phyloP scores from a whole-genome alignment of 768 basidiomycete species.

The Tricholomella constricta region DNA sequence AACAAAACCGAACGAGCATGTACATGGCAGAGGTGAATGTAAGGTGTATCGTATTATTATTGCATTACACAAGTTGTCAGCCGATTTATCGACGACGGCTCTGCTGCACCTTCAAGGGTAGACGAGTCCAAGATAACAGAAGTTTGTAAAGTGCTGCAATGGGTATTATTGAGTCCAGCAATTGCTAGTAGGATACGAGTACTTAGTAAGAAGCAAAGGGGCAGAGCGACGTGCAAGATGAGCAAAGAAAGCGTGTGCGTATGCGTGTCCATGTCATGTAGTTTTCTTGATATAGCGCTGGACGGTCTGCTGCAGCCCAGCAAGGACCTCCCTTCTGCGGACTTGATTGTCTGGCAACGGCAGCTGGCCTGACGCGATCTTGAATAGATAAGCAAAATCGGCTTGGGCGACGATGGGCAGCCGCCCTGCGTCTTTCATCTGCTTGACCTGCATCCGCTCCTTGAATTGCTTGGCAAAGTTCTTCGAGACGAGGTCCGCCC shows the following conservation, averaged over 20 bases:
- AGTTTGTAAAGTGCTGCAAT: background rate
- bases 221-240: background rate
- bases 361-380: slow-evolving; percentile 55
- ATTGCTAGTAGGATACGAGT: background rate
- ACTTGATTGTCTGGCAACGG: slow-evolving; percentile 56
- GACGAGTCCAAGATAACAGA: too few relatives aligned
- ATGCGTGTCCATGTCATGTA: background rate
- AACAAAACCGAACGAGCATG: too few relatives aligned
- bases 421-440: slow-evolving; percentile 51
- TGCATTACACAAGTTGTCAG: too few relatives aligned
- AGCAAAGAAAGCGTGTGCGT: background rate
- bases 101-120: too few relatives aligned
- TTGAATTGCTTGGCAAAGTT: slow-evolving; percentile 90
- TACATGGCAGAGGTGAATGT: too few relatives aligned
- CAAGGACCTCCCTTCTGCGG: slow-evolving; percentile 54
- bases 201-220: background rate
- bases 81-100: too few relatives aligned
- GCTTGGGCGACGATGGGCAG: slow-evolving; percentile 85
- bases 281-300: slow-evolving; percentile 20
- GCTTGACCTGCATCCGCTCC: slow-evolving; percentile 68
- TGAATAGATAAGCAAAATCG: slow-evolving; percentile 82
- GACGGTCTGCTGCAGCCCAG: slow-evolving; percentile 46
- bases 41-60: too few relatives aligned
- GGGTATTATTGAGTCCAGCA: background rate
- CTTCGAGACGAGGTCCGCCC: slow-evolving; percentile 85